A percentile compares a stretch with the other conserved stretches of the same genome.
Conservation (phyloP, 306 rosid genomes). For the Cicer arietinum region DNA sequence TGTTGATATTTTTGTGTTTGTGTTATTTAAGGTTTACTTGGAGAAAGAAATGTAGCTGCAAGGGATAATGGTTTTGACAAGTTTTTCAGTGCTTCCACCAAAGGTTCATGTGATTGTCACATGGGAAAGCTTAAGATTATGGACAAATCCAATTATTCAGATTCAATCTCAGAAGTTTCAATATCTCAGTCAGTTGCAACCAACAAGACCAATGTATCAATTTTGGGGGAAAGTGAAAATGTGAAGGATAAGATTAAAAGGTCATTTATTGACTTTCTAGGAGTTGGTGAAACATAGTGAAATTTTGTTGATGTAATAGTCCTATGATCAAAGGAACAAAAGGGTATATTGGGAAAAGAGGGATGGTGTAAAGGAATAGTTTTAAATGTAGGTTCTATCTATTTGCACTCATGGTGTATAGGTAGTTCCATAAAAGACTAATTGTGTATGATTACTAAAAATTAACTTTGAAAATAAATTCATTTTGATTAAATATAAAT, state of each 20-base stretch:
- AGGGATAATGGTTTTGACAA: conserved; percentile 39
- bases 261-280: conserved; percentile 85
- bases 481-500: not conserved
- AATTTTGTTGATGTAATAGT: conserved; percentile 1
- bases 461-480: not conserved
- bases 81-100: conserved; percentile 32
- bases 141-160: conserved; percentile 63
- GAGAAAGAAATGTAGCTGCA: not conserved
- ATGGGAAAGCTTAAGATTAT: conserved; percentile 36
- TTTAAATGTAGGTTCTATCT: conserved; percentile 33
- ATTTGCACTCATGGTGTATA: conserved; percentile 53
- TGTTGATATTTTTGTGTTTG: not conserved
- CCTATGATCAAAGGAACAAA: conserved; percentile 6
- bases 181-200: conserved; percentile 67
- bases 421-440: conserved; percentile 35
- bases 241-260: conserved; percentile 28
- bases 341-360: not conserved
- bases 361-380: conserved; percentile 21
- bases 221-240: conserved; percentile 50
- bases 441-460: not conserved
- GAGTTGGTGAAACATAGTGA: conserved; percentile 67
- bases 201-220: conserved; percentile 45
- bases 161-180: conserved; percentile 69
- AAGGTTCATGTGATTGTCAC: conserved; percentile 31
- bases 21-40: conserved; percentile 37